phyloP scores from a whole-genome alignment of 164 flowering plant species.

The Sedum album region DNA sequence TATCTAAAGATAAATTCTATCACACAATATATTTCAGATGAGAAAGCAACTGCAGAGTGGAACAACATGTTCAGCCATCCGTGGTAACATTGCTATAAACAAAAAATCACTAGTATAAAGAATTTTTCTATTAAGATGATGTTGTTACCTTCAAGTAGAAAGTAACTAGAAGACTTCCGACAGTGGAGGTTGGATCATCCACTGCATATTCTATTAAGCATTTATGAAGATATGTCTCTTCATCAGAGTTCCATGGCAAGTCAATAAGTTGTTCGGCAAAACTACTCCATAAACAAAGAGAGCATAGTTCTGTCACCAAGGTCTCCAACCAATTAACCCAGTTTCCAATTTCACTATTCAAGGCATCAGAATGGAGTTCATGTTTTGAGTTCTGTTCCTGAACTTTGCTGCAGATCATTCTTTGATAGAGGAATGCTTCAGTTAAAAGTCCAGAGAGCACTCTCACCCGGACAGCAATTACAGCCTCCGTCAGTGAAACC shows the following conservation, averaged over 20 bases:
- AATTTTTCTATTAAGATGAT: background rate
- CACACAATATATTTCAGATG: background rate
- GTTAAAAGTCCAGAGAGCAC: slow-evolving; percentile 89
- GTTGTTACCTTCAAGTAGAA: slow-evolving; percentile 79
- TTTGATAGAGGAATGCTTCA: slow-evolving; percentile 88
- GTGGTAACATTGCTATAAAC: background rate
- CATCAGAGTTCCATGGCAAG: slow-evolving; percentile 87
- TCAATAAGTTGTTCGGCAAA: slow-evolving; percentile 81
- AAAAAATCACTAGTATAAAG: background rate
- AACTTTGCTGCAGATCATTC: slow-evolving; percentile 49
- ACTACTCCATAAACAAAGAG: slow-evolving; percentile 75
- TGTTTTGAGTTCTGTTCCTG: slow-evolving; percentile 44
- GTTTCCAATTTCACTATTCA: slow-evolving; percentile 19
- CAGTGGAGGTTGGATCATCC: slow-evolving; percentile 46
- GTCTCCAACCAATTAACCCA: slow-evolving; percentile 61
- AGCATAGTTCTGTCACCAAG: slow-evolving; percentile 81
- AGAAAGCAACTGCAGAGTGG: background rate
- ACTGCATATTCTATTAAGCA: slow-evolving; percentile 63
- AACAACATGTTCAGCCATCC: background rate
- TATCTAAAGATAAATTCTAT: background rate
- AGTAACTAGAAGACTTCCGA: slow-evolving; percentile 86
- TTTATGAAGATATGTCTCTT: slow-evolving; percentile 77
- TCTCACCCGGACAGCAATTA: slow-evolving; percentile 77
- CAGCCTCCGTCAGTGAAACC: slow-evolving; percentile 69
- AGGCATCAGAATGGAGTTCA: slow-evolving; percentile 20